Percentiles rank a stretch among this genome's conserved stretches.
phyloP scores from a whole-genome alignment of 2,329 filamentous ascomycete genomes.

The Colletotrichum caudatum region DNA sequence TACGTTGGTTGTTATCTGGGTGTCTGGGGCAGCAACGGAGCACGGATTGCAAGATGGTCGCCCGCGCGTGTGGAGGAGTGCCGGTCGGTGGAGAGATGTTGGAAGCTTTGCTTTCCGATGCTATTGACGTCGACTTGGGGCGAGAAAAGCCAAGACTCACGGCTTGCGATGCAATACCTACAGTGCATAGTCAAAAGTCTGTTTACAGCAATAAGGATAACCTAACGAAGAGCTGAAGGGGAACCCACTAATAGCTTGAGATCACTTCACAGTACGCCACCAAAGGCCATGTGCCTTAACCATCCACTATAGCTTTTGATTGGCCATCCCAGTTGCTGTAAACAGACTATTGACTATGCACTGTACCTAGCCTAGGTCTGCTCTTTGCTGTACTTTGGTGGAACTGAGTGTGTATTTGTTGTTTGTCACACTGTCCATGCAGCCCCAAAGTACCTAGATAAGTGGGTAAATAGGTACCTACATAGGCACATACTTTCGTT shows the following conservation, averaged over 20 bases:
- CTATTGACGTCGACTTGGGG: not conserved
- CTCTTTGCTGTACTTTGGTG: no score
- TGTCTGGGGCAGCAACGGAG: not conserved
- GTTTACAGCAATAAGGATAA: no score
- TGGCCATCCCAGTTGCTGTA: no score
- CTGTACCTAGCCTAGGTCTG: no score
- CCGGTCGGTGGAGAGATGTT: not conserved
- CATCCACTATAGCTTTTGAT: no score
- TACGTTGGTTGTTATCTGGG: not conserved
- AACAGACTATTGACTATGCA: no score
- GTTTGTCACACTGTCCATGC: constrained; percentile 25
- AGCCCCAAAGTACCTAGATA: not conserved
- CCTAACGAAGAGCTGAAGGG: no score
- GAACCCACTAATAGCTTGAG: no score
- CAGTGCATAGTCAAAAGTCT: no score
- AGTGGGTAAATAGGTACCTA: no score
- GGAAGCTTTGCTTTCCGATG: not conserved
- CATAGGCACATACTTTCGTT: not conserved
- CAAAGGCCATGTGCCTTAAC: no score
- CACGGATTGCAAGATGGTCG: constrained; percentile 5
- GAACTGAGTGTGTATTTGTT: constrained; percentile 12
- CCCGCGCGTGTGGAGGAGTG: not conserved
- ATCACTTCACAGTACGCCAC: no score
- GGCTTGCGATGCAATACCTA: not conserved
- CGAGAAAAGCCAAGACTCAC: not conserved